Percentiles rank a stretch among this genome's conserved stretches.
These are phyloP conservation scores for Penicillium herquei DNA, from an alignment of 495 filamentous ascomycete species.

Conservation along the genomic window DNA sequence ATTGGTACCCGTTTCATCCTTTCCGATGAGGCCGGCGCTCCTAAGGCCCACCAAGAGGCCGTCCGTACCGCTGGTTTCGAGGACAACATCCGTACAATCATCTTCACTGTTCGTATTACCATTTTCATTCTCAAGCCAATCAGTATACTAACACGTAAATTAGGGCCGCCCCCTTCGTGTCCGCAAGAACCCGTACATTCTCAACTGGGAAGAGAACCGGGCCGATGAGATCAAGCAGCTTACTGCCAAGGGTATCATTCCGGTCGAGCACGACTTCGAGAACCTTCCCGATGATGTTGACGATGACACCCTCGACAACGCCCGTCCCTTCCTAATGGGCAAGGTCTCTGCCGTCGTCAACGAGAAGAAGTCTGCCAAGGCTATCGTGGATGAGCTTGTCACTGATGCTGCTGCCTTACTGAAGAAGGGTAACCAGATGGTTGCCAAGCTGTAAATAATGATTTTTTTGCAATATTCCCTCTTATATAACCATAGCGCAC, in stretches of 20 bases:
- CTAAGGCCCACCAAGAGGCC: slow-evolving; percentile 93
- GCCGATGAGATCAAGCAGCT: slow-evolving; percentile 85
- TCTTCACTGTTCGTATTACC: slow-evolving; percentile 72
- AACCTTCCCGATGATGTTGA: slow-evolving; percentile 68
- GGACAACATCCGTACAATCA: slow-evolving; percentile 93
- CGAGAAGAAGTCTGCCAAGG: slow-evolving; percentile 90
- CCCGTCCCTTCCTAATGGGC: slow-evolving; percentile 92
- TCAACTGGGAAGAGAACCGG: slow-evolving; percentile 95
- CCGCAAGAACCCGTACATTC: slow-evolving; percentile 86
- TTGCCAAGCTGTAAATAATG: slow-evolving; percentile 60
- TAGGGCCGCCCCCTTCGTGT: slow-evolving; percentile 89
- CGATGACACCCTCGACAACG: slow-evolving; percentile 84
- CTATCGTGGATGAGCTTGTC: slow-evolving; percentile 91
- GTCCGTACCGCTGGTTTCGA: slow-evolving; percentile 89
- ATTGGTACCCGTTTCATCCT: slow-evolving; percentile 96
- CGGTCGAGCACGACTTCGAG: slow-evolving; percentile 93
- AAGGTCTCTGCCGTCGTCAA: slow-evolving; percentile 92
- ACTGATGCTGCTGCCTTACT: slow-evolving; percentile 72
- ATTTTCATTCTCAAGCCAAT: neutral
- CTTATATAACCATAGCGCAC: slow-evolving; percentile 10
- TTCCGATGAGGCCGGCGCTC: slow-evolving; percentile 88
- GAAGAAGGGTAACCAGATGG: slow-evolving; percentile 62
- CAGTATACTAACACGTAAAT: slow-evolving; percentile 18
- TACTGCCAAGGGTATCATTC: slow-evolving; percentile 82
- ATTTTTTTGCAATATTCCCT: slow-evolving; percentile 5